These are phyloP conservation scores for Fusarium sterilihyphosum DNA, from an alignment of 2,329 filamentous ascomycete genomes.

Conservation along the genomic window DNA sequence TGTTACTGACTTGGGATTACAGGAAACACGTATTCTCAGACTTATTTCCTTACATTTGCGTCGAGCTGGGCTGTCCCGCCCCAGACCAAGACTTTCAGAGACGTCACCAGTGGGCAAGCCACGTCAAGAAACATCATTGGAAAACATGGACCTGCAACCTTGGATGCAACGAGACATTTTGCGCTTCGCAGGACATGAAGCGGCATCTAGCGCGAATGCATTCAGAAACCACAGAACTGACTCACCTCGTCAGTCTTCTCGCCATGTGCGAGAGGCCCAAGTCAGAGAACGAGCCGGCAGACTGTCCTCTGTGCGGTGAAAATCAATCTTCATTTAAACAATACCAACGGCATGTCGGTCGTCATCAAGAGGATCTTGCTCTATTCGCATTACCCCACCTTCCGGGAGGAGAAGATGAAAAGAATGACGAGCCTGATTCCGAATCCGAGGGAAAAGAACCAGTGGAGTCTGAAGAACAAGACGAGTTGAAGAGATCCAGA, in stretches of 20 bases:
- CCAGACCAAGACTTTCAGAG: not conserved
- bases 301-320: not conserved
- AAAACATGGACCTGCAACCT: not conserved
- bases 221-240: rapidly evolving
- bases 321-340: rapidly evolving
- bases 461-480: not conserved
- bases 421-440: rapidly evolving
- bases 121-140: not conserved
- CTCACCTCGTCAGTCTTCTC: rapidly evolving
- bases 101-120: not conserved
- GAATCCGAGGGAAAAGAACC: rapidly evolving
- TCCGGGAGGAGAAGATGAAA: rapidly evolving
- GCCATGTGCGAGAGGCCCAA: not conserved
- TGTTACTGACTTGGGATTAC: rapidly evolving
- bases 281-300: rapidly evolving
- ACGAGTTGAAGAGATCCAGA: not conserved
- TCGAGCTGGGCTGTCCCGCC: not conserved
- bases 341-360: not conserved
- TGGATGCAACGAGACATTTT: not conserved
- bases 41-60: not conserved
- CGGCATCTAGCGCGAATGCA: not conserved
- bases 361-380: slow-evolving; percentile 6
- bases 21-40: not conserved
- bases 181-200: rapidly evolving
- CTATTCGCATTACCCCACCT: not conserved